Evolutionary conservation across 2,329 filamentous ascomycete genomes (phyloP), one percentile per base, ranked within the genome.

Genomic region (Xylariaceae sp.): DNA sequence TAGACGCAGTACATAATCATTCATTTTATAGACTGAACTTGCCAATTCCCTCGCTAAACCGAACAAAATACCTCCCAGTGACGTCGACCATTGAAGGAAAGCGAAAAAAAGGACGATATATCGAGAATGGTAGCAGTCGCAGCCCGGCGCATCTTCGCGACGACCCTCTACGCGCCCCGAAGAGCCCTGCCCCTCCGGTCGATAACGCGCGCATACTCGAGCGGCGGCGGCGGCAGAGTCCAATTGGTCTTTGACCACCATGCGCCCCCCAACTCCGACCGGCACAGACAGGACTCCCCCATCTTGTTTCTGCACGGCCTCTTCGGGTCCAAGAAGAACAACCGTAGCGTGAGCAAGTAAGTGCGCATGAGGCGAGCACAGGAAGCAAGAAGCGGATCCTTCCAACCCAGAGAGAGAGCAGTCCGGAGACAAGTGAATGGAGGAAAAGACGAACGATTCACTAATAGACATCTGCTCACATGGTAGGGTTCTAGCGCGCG

Each of bases 241-340:
- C 36, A 38, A 13, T 64, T 88, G 24, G 73, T 74, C 1, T 88
- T 76, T 59, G 82, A 87, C 53, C 66, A 85, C 30, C 79, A 88
- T 57, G 67, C 75, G 53, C 78, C 83, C 1, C 53, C 66, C 1
- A 69, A 68, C 34, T 59, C 62, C 2, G 60, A 64, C 17, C 37
- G 43, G 9, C 57, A 69, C 55, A 58, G 62, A 42, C 63, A 66
- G 44, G 60, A 63, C 23, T 55, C 66, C 27, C 85, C 89, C 2
- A 87, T 97, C 48, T 65, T 97, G 46, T 85, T 97, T 50, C 78
- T 97, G 56, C 90, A 97, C 60, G 90, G 92, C 1, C 71, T 97
- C 9, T 96, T 97, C 57, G 90, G 90, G 14, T 95, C 87, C 26
- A 95, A 94, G 68, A 88, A 87, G 68, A 97, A 97, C 61, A 95